Base-by-base conservation (phyloP, 768 basidiomycete species). In the Rhizopogon vesiculosus region DNA sequence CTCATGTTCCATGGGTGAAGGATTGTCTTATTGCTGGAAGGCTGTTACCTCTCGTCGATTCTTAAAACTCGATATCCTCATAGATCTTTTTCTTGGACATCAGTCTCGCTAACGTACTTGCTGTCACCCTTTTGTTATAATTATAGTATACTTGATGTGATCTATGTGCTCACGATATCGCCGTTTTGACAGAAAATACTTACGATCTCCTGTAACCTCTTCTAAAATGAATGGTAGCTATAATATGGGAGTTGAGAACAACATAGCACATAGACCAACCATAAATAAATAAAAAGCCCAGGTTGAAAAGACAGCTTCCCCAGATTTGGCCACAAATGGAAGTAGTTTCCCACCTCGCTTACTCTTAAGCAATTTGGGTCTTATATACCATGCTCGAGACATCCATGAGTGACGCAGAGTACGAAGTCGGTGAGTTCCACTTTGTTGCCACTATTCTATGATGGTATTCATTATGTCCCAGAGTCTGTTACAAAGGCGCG, bases 1-100 rank as follows among this genome's bases (percentile, higher is more conserved):
- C 85, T 15, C 71, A 77, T 56, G 82, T 89, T 71, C 64, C 69
- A 16, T 93, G 89, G 89, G 80, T 93, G 41, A 93, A 93, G 68
- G 81, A 89, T 45, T 87, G 87, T 62, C 71, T 93, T 31, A 78
- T 89, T 57, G 78, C 86, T 15, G 84, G 86, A 13, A 74, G 84
- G 33, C 64, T 81, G 28, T 64, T 80, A 3, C 70, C 73, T 42
- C 72, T 3, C 44, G 50, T 43, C 62, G 38, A 55, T 33, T 9
- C 40, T 43, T 41, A 22, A 22, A n/a, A 22, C 35, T 43, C 9
- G 28, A 31, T 43, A 33, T 29, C 35, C 18, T 45, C 16, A 18
- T 8, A 42, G n/a, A 38, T n/a, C 25, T 25, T 22, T 22, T 1
- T 22, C 22, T 22, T 22, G 22, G 19, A 22, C 18, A 49, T 56